phyloP scores from a whole-genome alignment of 352 stramenopile species.

The Halophytophthora polymorphica region DNA sequence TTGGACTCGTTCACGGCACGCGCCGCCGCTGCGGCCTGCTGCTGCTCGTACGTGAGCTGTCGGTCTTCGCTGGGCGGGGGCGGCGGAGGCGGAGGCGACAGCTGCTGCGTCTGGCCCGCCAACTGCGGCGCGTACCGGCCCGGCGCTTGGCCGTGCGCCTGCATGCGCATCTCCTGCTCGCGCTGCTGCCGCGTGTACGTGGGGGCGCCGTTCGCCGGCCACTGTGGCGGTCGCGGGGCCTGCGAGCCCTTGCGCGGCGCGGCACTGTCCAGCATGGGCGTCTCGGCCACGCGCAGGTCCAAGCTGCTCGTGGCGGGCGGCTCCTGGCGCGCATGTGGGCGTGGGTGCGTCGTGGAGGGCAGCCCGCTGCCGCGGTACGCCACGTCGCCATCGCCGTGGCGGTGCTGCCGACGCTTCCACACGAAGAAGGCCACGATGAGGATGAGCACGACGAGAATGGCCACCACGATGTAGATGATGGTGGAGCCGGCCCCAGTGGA shows the following conservation, averaged over 20 bases:
- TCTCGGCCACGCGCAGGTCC: no score
- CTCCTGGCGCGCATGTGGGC: slow-evolving; percentile 11
- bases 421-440: slow-evolving; percentile 46
- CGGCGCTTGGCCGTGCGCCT: no score
- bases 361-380: slow-evolving; percentile 14
- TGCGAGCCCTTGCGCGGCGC: no score
- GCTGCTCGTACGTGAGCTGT: slow-evolving; percentile 10
- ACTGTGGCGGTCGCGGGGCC: no score
- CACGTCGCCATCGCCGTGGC: slow-evolving; percentile 11
- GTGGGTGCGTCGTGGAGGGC: slow-evolving; percentile 14
- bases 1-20: no score
- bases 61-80: no score
- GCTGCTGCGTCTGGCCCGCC: slow-evolving; percentile 5
- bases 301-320: slow-evolving; percentile 3
- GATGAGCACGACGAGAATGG: slow-evolving; percentile 48
- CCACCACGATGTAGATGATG: slow-evolving; percentile 59
- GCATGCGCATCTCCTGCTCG: slow-evolving; percentile 4
- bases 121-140: slow-evolving; percentile 2
- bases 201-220: slow-evolving; percentile 23
- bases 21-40: slow-evolving; percentile 16
- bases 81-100: no score
- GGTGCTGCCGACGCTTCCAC: slow-evolving; percentile 43
- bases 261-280: no score
- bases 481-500: slow-evolving; percentile 27
- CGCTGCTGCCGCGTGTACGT: slow-evolving; percentile 30